These are phyloP conservation scores for Trametes elegans DNA, from an alignment of 768 basidiomycete genomes.

Conservation along the genomic window DNA sequence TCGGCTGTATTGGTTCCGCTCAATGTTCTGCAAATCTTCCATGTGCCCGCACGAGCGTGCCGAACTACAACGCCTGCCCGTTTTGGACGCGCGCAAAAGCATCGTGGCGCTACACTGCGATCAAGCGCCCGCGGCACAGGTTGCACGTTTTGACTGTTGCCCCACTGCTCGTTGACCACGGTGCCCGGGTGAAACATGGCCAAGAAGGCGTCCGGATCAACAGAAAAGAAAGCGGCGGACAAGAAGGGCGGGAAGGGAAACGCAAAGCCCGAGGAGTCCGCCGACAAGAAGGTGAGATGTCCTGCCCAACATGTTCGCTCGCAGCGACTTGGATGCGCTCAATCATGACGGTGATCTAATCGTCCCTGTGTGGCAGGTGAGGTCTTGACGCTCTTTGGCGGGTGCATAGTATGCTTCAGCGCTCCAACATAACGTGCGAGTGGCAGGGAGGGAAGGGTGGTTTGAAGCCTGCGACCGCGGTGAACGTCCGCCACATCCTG, in stretches of 20 bases:
- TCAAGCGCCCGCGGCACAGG: too few species aligned
- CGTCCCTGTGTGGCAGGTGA: too few species aligned
- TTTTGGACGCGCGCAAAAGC: neutral
- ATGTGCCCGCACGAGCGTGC: neutral
- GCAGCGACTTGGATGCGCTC: neutral
- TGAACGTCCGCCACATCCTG: constrained; percentile 85
- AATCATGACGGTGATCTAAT: too few species aligned
- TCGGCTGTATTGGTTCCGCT: too few species aligned
- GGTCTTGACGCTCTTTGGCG: too few species aligned
- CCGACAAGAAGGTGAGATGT: constrained; percentile 18
- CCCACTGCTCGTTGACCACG: neutral
- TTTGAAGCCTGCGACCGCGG: constrained; percentile 74
- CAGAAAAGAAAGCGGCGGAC: constrained; percentile 34
- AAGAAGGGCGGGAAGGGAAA: constrained; percentile 37
- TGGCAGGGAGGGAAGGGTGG: constrained; percentile 48
- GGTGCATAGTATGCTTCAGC: neutral
- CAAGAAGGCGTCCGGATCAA: constrained; percentile 19
- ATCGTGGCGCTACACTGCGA: too few species aligned
- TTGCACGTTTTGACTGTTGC: too few species aligned
- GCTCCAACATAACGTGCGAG: neutral
- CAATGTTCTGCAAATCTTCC: too few species aligned
- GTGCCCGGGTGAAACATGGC: constrained; percentile 7
- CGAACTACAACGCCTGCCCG: neutral
- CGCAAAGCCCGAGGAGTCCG: constrained; percentile 17
- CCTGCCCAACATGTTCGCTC: too few species aligned